These are phyloP conservation scores for Plectosphaerella sp. DNA, from an alignment of 2,329 filamentous ascomycete genomes.

Conservation along the genomic window DNA sequence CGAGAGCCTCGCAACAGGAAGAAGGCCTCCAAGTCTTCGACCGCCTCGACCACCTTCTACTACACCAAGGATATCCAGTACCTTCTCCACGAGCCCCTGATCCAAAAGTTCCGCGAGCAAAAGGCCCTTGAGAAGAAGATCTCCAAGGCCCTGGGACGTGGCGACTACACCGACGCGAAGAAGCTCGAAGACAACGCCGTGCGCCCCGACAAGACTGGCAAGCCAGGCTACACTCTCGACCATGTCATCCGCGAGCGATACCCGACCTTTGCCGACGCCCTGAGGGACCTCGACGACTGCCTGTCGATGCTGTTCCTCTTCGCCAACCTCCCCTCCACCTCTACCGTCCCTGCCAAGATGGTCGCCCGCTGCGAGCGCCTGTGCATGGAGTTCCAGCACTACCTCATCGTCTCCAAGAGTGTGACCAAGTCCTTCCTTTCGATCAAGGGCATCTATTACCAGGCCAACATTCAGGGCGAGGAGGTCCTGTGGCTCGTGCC, in stretches of 20 bases:
- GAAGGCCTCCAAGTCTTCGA: constrained; percentile 90
- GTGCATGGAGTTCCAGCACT: constrained; percentile 95
- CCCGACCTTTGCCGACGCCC: constrained; percentile 90
- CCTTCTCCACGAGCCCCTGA: constrained; percentile 89
- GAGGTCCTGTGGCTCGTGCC: constrained; percentile 96
- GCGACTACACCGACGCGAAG: constrained; percentile 83
- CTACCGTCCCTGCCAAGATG: constrained; percentile 88
- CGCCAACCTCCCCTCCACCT: constrained; percentile 88
- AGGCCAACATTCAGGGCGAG: constrained; percentile 94
- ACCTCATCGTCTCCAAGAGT: constrained; percentile 86
- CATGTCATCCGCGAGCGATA: constrained; percentile 98
- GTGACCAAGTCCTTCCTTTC: constrained; percentile 94
- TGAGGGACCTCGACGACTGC: constrained; percentile 94
- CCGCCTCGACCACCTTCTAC: constrained; percentile 87
- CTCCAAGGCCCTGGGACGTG: constrained; percentile 81
- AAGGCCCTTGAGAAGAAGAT: constrained; percentile 98
- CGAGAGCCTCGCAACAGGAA: constrained; percentile 95
- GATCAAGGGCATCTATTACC: constrained; percentile 99
- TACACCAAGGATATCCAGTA: constrained; percentile 96
- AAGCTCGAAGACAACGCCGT: constrained; percentile 82
- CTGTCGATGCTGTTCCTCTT: constrained; percentile 97
- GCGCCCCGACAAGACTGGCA: constrained; percentile 84
- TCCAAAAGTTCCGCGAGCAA: constrained; percentile 94
- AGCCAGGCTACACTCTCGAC: constrained; percentile 85
- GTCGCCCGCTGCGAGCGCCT: constrained; percentile 91